Evolutionary conservation across 805 yeast species (phyloP), one percentile per base, ranked within the genome.

Genomic region (Pichia occidentalis): DNA sequence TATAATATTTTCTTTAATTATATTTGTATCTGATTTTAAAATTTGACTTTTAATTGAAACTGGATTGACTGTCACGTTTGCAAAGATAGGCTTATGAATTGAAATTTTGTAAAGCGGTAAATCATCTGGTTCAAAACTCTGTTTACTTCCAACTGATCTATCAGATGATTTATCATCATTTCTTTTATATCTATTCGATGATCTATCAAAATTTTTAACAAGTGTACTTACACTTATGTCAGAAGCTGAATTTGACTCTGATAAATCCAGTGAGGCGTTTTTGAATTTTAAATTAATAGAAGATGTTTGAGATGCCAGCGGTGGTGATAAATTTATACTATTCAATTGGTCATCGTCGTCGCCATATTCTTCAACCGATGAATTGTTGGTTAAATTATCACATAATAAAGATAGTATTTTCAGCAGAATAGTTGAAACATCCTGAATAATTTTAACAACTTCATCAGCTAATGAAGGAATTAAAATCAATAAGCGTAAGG

Each of bases 401-500:
- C 41, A 32, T 7, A 27, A 16, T 6, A 32, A n/a, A 10, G 29
- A 21, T 18, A 33, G 24, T 9, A 35, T 28, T 31, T 31, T 26
- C 3, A 32, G 12, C n/a, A 47, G 22, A 18, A 24, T 33, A 2
- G 59, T 54, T 1, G 57, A 43, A 4, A 53, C 29, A 16, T 45
- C 42, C 21, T 51, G 41, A 12, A 53, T 25, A 25, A 45, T 38
- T n/a, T 46, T 44, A 24, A 42, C 48, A 4, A 50, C 28, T 14
- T 29, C 32, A 7, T 49, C 44, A 5, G 46, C 30, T 35, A 53
- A 34, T 3, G 45, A 32, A 9, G 58, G 56, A 4, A 50, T 42
- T 20, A 49, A 45, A 26, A 48, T 41, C 3, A 56, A 24, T n/a
- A 47, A 40, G 32, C 46, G 42, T 1, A 59, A 36, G 6, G 57